Evolutionary conservation across 1,139 yeast species (phyloP).

Genomic region (Geotrichum phurueaensis): DNA sequence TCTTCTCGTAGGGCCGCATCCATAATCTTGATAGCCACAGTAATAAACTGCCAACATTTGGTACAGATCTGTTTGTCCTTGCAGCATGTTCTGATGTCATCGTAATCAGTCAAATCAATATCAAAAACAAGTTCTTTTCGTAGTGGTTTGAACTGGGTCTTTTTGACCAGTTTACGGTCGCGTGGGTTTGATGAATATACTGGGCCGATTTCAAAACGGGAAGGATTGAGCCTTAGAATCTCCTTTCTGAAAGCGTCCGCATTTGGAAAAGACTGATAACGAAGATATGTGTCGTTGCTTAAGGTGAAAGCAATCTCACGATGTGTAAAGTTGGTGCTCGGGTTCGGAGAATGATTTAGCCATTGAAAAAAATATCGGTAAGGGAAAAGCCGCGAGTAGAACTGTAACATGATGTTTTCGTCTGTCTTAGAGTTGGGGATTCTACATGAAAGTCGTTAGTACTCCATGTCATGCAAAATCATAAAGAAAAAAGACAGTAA

Average conservation of each 20-base stretch:
- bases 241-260: slow-evolving; percentile 70
- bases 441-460: not conserved
- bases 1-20: slow-evolving; percentile 72
- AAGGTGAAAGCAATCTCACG: slow-evolving; percentile 93
- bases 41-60: slow-evolving; percentile 91
- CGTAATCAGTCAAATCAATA: slow-evolving; percentile 97
- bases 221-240: slow-evolving; percentile 69
- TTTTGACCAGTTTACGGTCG: slow-evolving; percentile 73
- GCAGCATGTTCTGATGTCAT: slow-evolving; percentile 90
- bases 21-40: slow-evolving; percentile 75
- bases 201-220: slow-evolving; percentile 94
- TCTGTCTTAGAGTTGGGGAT: slow-evolving; percentile 13
- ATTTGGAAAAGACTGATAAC: slow-evolving; percentile 71
- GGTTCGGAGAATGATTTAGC: slow-evolving; percentile 79
- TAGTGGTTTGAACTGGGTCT: slow-evolving; percentile 71
- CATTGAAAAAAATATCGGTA: slow-evolving; percentile 74
- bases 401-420: slow-evolving; percentile 30
- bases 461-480: not conserved
- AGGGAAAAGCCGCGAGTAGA: slow-evolving; percentile 58
- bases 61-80: slow-evolving; percentile 75
- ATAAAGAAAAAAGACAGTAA: not conserved
- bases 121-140: slow-evolving; percentile 89
- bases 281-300: slow-evolving; percentile 68
- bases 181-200: slow-evolving; percentile 81
- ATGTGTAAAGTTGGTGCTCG: slow-evolving; percentile 60